A percentile compares a stretch with the other conserved stretches of the same genome.
Conservation (phyloP, 2,329 filamentous ascomycete genomes). For the Colletotrichum tropicicola region DNA sequence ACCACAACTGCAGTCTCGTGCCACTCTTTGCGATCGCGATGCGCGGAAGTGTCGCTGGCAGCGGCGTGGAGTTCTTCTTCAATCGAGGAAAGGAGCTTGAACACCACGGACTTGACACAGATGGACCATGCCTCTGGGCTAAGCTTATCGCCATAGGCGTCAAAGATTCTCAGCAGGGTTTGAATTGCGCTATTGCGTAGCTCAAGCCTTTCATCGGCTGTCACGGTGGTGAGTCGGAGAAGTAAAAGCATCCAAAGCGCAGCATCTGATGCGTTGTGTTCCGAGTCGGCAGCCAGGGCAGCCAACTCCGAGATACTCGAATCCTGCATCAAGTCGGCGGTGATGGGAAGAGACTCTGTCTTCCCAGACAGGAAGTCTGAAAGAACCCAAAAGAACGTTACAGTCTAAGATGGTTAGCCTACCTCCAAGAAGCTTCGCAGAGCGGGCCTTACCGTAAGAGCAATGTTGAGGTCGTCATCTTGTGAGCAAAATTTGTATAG, state of each 20-base stretch:
- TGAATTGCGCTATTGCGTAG: constrained; percentile 89
- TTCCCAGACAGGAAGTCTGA: constrained; percentile 83
- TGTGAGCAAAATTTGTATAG: constrained; percentile 91
- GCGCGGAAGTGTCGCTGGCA: constrained; percentile 40
- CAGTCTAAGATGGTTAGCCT: constrained; percentile 63
- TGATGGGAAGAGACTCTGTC: constrained; percentile 66
- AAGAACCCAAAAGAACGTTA: constrained; percentile 95
- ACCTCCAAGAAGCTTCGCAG: constrained; percentile 23
- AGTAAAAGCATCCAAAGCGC: constrained; percentile 84
- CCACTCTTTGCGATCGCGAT: constrained; percentile 65
- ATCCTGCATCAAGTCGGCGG: constrained; percentile 62
- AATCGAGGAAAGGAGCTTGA: constrained; percentile 79
- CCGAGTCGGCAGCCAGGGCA: constrained; percentile 65
- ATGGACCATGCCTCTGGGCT: constrained; percentile 83
- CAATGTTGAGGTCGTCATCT: constrained; percentile 92
- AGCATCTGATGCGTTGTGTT: constrained; percentile 70
- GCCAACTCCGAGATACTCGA: constrained; percentile 61
- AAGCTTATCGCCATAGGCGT: constrained; percentile 86
- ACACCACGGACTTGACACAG: constrained; percentile 82
- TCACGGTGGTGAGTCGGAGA: constrained; percentile 75
- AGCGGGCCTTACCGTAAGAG: constrained; percentile 72
- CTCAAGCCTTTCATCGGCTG: constrained; percentile 77
- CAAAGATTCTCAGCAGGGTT: constrained; percentile 89
- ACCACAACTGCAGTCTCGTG: constrained; percentile 80
- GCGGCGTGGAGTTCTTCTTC: constrained; percentile 60